Percentiles rank a stretch among this genome's conserved stretches.
These are phyloP conservation scores for Usnea hakonensis DNA, from an alignment of 495 filamentous ascomycete genomes.

Conservation along the genomic window DNA sequence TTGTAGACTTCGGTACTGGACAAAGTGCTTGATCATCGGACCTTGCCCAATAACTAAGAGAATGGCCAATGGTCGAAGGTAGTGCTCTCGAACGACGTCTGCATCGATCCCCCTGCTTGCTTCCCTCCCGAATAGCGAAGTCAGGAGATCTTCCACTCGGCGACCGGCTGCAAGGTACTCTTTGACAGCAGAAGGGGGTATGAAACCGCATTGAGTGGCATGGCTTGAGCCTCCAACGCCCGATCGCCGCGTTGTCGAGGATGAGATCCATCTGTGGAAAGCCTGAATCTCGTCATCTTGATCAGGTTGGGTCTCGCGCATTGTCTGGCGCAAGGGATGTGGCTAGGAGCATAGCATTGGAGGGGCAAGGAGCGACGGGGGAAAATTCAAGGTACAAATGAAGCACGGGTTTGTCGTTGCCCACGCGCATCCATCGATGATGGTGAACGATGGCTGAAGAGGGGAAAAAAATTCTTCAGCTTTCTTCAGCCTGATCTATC, in stretches of 20 bases:
- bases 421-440: too few relatives aligned
- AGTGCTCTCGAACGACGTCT: slow-evolving; percentile 4
- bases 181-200: neutral
- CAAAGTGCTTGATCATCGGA: slow-evolving; percentile 12
- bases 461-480: too few relatives aligned
- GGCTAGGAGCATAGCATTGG: too few relatives aligned
- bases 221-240: neutral
- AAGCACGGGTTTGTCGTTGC: too few relatives aligned
- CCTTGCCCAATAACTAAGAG: slow-evolving; percentile 12
- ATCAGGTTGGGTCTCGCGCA: too few relatives aligned
- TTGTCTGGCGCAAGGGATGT: too few relatives aligned
- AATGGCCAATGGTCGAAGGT: slow-evolving; percentile 18
- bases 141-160: neutral
- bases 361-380: too few relatives aligned
- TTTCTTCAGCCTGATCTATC: too few relatives aligned
- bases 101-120: neutral
- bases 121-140: neutral
- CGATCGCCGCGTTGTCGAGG: neutral
- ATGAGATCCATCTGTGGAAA: neutral
- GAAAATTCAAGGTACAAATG: too few relatives aligned
- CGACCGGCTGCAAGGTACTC: neutral
- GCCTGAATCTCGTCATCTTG: neutral
- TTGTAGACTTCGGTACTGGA: slow-evolving; percentile 6
- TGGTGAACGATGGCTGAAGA: too few relatives aligned
- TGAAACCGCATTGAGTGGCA: neutral